These are phyloP conservation scores for Talaromyces albobiverticillius DNA, from an alignment of 2,329 filamentous ascomycete genomes.

Conservation along the genomic window DNA sequence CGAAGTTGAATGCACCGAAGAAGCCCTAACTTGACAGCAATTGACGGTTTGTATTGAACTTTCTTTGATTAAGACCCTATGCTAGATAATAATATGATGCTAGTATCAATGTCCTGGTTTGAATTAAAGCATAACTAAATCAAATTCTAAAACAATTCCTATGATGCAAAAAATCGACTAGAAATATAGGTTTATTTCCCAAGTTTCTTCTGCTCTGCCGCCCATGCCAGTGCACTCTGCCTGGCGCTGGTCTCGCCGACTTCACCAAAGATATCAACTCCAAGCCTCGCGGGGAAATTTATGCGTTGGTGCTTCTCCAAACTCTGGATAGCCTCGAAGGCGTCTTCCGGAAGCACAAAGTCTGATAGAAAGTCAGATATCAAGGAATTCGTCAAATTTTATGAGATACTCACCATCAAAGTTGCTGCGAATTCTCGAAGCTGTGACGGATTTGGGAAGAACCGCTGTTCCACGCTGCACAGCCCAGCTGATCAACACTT, in stretches of 20 bases:
- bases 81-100: too few relatives aligned
- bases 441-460: slow-evolving; percentile 55
- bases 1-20: too few relatives aligned
- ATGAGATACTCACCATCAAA: slow-evolving; percentile 36
- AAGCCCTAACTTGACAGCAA: too few relatives aligned
- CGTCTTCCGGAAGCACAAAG: slow-evolving; percentile 33
- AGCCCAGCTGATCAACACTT: slow-evolving; percentile 55
- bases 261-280: slow-evolving; percentile 37
- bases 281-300: slow-evolving; percentile 37
- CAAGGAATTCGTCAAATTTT: not conserved
- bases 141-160: not conserved
- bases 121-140: too few relatives aligned
- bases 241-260: slow-evolving; percentile 31
- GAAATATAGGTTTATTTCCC: slow-evolving; percentile 15
- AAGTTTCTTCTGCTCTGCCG: slow-evolving; percentile 21
- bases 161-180: not conserved
- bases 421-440: slow-evolving; percentile 50
- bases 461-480: slow-evolving; percentile 54
- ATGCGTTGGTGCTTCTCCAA: slow-evolving; percentile 36
- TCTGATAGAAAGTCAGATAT: slow-evolving; percentile 18
- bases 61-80: too few relatives aligned
- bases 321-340: slow-evolving; percentile 33
- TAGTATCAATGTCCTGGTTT: too few relatives aligned
- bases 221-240: slow-evolving; percentile 27
- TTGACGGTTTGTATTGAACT: too few relatives aligned